These are phyloP conservation scores for Penstemon eatonii DNA, from an alignment of 257 asterid genomes.

Conservation along the genomic window DNA sequence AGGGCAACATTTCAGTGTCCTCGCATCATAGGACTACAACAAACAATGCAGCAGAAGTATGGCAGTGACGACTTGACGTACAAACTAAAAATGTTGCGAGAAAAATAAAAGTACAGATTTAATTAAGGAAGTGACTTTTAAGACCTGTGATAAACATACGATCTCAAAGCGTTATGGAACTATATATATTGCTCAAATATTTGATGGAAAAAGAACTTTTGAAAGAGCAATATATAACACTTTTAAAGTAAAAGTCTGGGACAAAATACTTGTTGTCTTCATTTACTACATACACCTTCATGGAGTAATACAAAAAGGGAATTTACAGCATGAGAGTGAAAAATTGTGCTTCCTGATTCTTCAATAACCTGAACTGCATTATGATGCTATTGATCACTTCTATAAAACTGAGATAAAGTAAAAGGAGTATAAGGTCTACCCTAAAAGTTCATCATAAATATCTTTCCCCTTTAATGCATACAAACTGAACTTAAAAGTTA, in stretches of 20 bases:
- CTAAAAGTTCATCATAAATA: neutral
- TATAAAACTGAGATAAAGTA: neutral
- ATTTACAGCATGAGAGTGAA: neutral
- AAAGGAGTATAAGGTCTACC: slow-evolving; percentile 5
- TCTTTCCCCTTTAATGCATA: slow-evolving; percentile 6
- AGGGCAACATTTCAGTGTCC: neutral
- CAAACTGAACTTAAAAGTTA: slow-evolving; percentile 13
- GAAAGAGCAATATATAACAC: neutral
- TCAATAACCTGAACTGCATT: neutral
- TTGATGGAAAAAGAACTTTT: neutral
- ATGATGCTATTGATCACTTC: slow-evolving; percentile 6
- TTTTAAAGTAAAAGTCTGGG: too few species aligned
- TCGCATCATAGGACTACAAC: slow-evolving; percentile 8
- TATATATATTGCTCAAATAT: slow-evolving; percentile 8
- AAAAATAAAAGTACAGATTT: neutral
- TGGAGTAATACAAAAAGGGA: slow-evolving; percentile 15
- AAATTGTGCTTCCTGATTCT: slow-evolving; percentile 16
- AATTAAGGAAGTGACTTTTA: neutral
- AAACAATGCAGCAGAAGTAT: too few species aligned
- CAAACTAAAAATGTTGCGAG: slow-evolving; percentile 22
- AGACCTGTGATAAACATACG: slow-evolving; percentile 11
- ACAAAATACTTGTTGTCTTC: too few species aligned
- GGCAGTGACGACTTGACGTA: neutral
- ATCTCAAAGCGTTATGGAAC: slow-evolving; percentile 13
- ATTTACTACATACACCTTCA: neutral